A percentile compares a stretch with the other conserved stretches of the same genome.
These are phyloP conservation scores for Tylopilus felleus DNA, from an alignment of 768 basidiomycete species.

Conservation along the genomic window DNA sequence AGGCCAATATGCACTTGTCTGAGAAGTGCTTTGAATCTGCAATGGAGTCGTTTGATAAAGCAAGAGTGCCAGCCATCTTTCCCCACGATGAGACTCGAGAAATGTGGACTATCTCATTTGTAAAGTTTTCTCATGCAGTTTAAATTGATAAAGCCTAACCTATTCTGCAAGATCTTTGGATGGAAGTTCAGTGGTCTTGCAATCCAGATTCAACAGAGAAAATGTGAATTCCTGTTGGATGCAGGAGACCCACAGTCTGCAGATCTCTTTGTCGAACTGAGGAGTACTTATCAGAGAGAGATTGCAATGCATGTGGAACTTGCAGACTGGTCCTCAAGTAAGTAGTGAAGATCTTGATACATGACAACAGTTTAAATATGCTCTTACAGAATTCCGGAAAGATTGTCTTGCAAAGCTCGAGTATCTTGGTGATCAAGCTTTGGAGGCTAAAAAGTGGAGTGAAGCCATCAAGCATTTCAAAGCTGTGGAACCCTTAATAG, in stretches of 20 bases:
- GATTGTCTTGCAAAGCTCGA: slow-evolving; percentile 10
- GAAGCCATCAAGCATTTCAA: slow-evolving; percentile 18
- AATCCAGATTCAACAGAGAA: slow-evolving; percentile 14
- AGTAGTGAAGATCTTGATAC: neutral
- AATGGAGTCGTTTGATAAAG: slow-evolving; percentile 6
- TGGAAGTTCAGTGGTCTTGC: slow-evolving; percentile 21
- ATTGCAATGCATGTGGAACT: slow-evolving; percentile 13
- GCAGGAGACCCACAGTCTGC: slow-evolving; percentile 2
- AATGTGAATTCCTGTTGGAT: slow-evolving; percentile 7
- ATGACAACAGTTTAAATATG: too few relatives aligned
- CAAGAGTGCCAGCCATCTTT: slow-evolving; percentile 9
- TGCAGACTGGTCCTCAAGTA: slow-evolving; percentile 13
- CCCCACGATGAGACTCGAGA: slow-evolving; percentile 12
- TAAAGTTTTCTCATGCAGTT: neutral
- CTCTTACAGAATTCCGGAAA: slow-evolving; percentile 2
- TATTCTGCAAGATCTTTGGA: slow-evolving; percentile 12
- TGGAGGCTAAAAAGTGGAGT: neutral
- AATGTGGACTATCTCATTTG: slow-evolving; percentile 15
- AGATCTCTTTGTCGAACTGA: slow-evolving; percentile 8
- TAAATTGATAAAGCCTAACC: neutral
- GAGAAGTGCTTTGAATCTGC: slow-evolving; percentile 2
- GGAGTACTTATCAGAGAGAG: slow-evolving; percentile 7
- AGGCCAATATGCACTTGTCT: slow-evolving; percentile 18
- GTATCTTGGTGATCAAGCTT: slow-evolving; percentile 6
- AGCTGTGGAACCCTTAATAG: slow-evolving; percentile 7